A percentile compares a stretch with the other conserved stretches of the same genome.
Evolutionary conservation across 768 basidiomycete species (phyloP).

Genomic region (Tricholoma flavovirens): DNA sequence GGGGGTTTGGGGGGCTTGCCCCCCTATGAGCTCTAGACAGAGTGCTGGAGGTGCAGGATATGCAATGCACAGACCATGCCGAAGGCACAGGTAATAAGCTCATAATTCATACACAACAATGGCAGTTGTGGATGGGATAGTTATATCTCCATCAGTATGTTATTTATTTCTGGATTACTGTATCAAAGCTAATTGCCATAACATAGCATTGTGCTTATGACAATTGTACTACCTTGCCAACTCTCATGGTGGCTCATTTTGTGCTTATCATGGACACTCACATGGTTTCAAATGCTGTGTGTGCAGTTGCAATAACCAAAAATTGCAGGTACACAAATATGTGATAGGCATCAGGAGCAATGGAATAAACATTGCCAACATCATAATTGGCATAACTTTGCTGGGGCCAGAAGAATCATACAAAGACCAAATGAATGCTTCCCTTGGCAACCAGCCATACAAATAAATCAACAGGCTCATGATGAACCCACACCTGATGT

Average conservation of each 20-base stretch:
- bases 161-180: too few relatives aligned
- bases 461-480: background rate
- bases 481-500: too few relatives aligned
- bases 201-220: too few relatives aligned
- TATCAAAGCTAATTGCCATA: too few relatives aligned
- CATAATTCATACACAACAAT: too few relatives aligned
- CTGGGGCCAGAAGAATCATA: background rate
- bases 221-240: background rate
- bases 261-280: background rate
- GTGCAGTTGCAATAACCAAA: background rate
- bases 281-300: background rate
- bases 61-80: too few relatives aligned
- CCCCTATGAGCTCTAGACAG: too few relatives aligned
- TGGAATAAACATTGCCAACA: background rate
- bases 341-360: background rate
- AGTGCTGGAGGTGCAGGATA: too few relatives aligned
- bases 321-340: background rate
- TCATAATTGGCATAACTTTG: background rate
- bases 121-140: too few relatives aligned
- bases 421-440: background rate
- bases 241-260: background rate
- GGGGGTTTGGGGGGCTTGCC: too few relatives aligned
- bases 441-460: background rate
- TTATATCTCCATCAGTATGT: too few relatives aligned
- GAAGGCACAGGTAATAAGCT: too few relatives aligned